These are phyloP conservation scores for Wickerhamiella pararugosa DNA, from an alignment of 1,139 yeast species.

Conservation along the genomic window DNA sequence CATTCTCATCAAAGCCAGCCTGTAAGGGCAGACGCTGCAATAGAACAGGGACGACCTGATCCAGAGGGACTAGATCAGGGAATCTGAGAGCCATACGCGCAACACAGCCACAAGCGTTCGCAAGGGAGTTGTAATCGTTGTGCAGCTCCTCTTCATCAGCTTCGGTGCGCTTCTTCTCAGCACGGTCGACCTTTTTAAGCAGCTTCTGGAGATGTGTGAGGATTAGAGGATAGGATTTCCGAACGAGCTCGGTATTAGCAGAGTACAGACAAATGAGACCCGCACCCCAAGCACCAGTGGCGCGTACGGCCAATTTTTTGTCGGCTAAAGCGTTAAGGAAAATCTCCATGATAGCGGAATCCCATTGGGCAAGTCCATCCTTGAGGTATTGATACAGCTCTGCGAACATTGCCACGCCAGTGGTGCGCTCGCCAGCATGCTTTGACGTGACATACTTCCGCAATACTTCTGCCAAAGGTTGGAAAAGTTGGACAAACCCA, in stretches of 20 bases:
- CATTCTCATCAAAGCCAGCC: slow-evolving; percentile 78
- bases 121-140: slow-evolving; percentile 68
- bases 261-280: slow-evolving; percentile 64
- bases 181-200: slow-evolving; percentile 64
- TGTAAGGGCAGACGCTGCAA: slow-evolving; percentile 73
- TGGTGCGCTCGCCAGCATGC: slow-evolving; percentile 61
- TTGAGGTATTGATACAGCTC: slow-evolving; percentile 74
- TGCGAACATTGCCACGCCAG: slow-evolving; percentile 80
- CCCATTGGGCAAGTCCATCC: slow-evolving; percentile 42
- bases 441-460: slow-evolving; percentile 46
- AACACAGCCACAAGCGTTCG: slow-evolving; percentile 96
- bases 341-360: slow-evolving; percentile 54
- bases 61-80: slow-evolving; percentile 44
- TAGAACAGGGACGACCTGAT: slow-evolving; percentile 64
- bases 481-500: slow-evolving; percentile 60
- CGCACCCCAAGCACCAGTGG: slow-evolving; percentile 92
- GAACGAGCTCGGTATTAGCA: slow-evolving; percentile 34
- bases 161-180: slow-evolving; percentile 44
- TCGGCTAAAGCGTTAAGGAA: slow-evolving; percentile 61
- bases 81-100: slow-evolving; percentile 77
- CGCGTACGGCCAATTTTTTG: slow-evolving; percentile 76
- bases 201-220: slow-evolving; percentile 67
- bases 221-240: slow-evolving; percentile 50
- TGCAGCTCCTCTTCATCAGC: slow-evolving; percentile 71
- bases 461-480: slow-evolving; percentile 55